phyloP scores from a whole-genome alignment of 1,284 basidiomycete genomes.

The Puccinia sorghi region DNA sequence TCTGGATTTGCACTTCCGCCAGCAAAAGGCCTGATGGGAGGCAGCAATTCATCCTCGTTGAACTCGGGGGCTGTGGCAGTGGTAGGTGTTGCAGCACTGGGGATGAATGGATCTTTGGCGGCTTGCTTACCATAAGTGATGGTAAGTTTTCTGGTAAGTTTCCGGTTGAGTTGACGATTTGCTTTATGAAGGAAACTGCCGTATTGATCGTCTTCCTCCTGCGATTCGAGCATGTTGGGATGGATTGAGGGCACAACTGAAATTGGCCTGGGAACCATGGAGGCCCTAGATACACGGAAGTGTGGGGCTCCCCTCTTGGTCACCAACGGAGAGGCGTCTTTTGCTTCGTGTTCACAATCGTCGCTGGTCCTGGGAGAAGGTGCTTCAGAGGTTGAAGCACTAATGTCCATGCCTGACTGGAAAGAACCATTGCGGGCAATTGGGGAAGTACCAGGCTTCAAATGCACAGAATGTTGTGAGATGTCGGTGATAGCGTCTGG shows the following conservation, averaged over 20 bases:
- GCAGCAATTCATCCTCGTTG: conserved; percentile 40
- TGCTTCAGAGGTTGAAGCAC: background rate
- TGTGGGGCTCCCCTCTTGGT: background rate
- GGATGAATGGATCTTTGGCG: conserved; percentile 45
- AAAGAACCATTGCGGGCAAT: conserved; percentile 1
- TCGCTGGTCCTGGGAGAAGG: background rate
- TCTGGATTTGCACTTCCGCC: background rate
- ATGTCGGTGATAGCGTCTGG: background rate
- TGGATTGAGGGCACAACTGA: conserved; percentile 32
- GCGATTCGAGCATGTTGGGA: background rate
- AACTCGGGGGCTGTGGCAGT: background rate
- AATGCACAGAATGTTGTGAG: background rate
- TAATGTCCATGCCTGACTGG: background rate
- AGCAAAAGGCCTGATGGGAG: conserved; percentile 43
- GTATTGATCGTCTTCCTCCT: conserved; percentile 45
- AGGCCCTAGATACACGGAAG: background rate
- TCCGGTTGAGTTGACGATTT: conserved; percentile 45
- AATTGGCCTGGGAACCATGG: conserved; percentile 25
- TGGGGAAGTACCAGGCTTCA: background rate
- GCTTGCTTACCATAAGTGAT: conserved; percentile 47
- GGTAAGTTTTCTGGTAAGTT: conserved; percentile 43
- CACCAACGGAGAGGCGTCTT: conserved; percentile 6
- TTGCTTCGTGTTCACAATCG: background rate
- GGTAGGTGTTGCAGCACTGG: background rate
- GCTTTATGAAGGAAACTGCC: conserved; percentile 46